Base-by-base conservation (phyloP, 768 basidiomycete species). In the Podaxis sp. region DNA sequence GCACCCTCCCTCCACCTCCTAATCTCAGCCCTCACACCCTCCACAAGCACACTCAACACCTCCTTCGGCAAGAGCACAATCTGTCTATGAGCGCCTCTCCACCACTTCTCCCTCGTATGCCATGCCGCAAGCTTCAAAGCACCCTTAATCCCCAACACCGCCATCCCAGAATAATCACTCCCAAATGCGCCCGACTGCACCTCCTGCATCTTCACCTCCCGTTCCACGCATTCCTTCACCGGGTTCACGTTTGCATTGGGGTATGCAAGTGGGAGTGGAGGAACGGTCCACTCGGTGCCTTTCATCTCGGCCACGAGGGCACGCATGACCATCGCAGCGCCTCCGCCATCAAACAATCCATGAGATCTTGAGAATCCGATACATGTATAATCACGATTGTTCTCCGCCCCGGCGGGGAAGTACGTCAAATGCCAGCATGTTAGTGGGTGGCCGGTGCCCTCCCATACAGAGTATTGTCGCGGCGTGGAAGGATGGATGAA, bases 361-460 rank as follows among this genome's bases (percentile, higher is more conserved):
- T 79, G 79, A 17, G 73, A 76, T 25, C 75, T 71, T 17, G 78
- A 69, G 63, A 81, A 77, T 2, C 80, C 79, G 47, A 81, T 75
- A 38, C 76, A 76, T 3, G 75, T 76, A 57, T 79, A 74, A 9
- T 71, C 58, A 3, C 66, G 63, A 2, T 66, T 71, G 22, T 68
- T 67, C n/a, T 72, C 68, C 1, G 64, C 66, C 9, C 52, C 40
- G 3, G 76, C 66, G 4, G 77, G 78, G 63, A 80, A 78, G 54
- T 76, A 72, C 7, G 75, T 76, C n/a, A 81, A 43, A 49, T 80
- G 78, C 79, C 79, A 80, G 65, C 74, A 78, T 17, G 77, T 79
- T 51, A 80, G 66, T 12, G 79, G 79, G 63, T 76, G 68, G 7
- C 54, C 65, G 12, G 47, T 66, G 6, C 69, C 64, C 55, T 76